Evolutionary conservation across 352 stramenopile species (phyloP).

Genomic region (Thraustochytrium sp.): DNA sequence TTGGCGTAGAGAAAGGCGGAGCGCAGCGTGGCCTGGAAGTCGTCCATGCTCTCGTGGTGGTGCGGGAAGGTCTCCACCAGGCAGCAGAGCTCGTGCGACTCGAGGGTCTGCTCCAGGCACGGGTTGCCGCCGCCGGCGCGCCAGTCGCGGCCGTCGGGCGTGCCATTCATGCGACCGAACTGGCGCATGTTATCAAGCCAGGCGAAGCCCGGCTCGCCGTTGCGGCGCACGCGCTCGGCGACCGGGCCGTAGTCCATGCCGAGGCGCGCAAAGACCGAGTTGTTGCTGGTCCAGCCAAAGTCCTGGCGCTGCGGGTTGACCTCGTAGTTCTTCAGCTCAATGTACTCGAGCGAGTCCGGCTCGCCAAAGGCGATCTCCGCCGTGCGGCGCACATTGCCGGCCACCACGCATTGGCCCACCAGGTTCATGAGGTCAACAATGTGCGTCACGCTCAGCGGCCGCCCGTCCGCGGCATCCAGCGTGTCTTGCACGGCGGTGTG

Average conservation of each 20-base stretch:
- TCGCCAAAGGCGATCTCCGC: slow-evolving; percentile 88
- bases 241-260: slow-evolving; percentile 84
- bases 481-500: slow-evolving; percentile 62
- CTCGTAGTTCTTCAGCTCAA: slow-evolving; percentile 80
- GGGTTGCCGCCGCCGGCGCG: slow-evolving; percentile 77
- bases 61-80: slow-evolving; percentile 85
- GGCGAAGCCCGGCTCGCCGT: slow-evolving; percentile 84
- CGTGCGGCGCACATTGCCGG: slow-evolving; percentile 79
- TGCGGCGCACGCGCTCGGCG: slow-evolving; percentile 68
- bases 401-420: slow-evolving; percentile 75
- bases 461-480: slow-evolving; percentile 58
- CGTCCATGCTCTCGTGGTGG: slow-evolving; percentile 71
- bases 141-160: slow-evolving; percentile 68
- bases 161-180: slow-evolving; percentile 78
- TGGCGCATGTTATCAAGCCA: slow-evolving; percentile 87
- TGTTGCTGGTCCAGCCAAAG: slow-evolving; percentile 87
- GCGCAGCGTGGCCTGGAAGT: slow-evolving; percentile 76
- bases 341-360: slow-evolving; percentile 66
- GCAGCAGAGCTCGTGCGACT: slow-evolving; percentile 90
- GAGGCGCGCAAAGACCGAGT: slow-evolving; percentile 81
- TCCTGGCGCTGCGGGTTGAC: slow-evolving; percentile 74
- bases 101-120: slow-evolving; percentile 77
- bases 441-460: slow-evolving; percentile 59
- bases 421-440: slow-evolving; percentile 89
- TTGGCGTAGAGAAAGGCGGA: slow-evolving; percentile 85